Conservation (phyloP, 805 yeast genomes). For the Candida parachauliodes region DNA sequence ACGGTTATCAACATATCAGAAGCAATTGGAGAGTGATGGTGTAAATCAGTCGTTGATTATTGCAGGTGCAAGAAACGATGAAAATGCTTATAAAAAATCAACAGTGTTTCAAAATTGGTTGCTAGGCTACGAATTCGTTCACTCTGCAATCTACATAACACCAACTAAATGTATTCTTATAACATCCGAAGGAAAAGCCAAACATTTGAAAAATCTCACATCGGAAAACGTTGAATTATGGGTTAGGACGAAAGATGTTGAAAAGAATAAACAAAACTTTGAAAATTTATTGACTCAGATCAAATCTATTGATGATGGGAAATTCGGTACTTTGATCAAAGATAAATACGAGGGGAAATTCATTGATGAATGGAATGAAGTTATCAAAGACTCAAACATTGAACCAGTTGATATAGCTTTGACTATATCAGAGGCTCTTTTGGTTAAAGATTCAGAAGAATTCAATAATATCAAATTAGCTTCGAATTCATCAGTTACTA, state of each 20-base stretch:
- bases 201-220: constrained; percentile 62
- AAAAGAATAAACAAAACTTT: constrained; percentile 67
- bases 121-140: constrained; percentile 93
- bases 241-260: constrained; percentile 78
- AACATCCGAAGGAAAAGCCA: constrained; percentile 83
- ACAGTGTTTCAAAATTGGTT: constrained; percentile 88
- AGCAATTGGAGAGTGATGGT: constrained; percentile 21
- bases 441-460: constrained; percentile 78
- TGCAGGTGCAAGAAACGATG: constrained; percentile 83
- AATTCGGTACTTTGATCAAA: constrained; percentile 62
- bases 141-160: constrained; percentile 69
- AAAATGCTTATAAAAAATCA: constrained; percentile 85
- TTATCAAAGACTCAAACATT: constrained; percentile 27
- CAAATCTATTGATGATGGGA: constrained; percentile 33
- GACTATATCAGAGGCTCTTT: constrained; percentile 55
- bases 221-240: constrained; percentile 47
- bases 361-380: constrained; percentile 70
- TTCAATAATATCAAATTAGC: constrained; percentile 63
- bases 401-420: constrained; percentile 47
- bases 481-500: constrained; percentile 68
- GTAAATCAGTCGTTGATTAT: constrained; percentile 47
- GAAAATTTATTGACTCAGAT: constrained; percentile 50
- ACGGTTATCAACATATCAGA: constrained; percentile 44
- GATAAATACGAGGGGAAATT: constrained; percentile 84
- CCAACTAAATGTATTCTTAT: constrained; percentile 58